Evolutionary conservation across 1,139 yeast species (phyloP), one percentile per base, ranked within the genome.

Genomic region (Pichia sp.): DNA sequence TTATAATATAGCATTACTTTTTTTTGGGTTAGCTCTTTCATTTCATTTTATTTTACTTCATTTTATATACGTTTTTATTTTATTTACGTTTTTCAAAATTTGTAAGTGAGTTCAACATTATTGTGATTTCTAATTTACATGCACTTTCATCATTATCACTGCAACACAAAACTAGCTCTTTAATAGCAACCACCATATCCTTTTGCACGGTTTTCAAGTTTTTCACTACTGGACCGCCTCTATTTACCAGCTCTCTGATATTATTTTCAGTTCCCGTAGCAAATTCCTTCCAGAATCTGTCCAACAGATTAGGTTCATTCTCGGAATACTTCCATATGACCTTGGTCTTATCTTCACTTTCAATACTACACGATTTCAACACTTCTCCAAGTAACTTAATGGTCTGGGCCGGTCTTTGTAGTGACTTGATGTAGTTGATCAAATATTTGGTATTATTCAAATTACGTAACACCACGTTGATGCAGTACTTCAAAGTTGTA

Each of bases 171-270:
- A 31, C 33, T 11, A 31, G 8, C 11, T 31, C 57, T 28, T 71
- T 66, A 33, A 66, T 67, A 8, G 58, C 53, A 5, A 53, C 56
- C 10, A 59, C 61, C 4, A 56, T 52, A 37, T 58, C 51, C 2
- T 31, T 31, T 42, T 71, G 67, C 48, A 76, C 70, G 5, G 68
- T 62, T 49, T 65, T 66, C 54, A 85, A 64, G 48, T 79, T 74
- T 57, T 81, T 79, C 0, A 88, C 86, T 7, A 82, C 81, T 7
- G 92, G 90, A 0, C 95, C 95, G 41, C 94, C 95, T 55, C 85
- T 72, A 7, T 72, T 71, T 64, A 79, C 71, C 2, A 87, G 78
- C 5, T 81, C 81, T 10, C 75, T 80, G 35, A 85, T 70, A 46
- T 73, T 77, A 40, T 73, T 72, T 57, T 82, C 85, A 51, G 81